Conservation (phyloP, 202 grass and related monocot genomes). For the Carex arenaria region DNA sequence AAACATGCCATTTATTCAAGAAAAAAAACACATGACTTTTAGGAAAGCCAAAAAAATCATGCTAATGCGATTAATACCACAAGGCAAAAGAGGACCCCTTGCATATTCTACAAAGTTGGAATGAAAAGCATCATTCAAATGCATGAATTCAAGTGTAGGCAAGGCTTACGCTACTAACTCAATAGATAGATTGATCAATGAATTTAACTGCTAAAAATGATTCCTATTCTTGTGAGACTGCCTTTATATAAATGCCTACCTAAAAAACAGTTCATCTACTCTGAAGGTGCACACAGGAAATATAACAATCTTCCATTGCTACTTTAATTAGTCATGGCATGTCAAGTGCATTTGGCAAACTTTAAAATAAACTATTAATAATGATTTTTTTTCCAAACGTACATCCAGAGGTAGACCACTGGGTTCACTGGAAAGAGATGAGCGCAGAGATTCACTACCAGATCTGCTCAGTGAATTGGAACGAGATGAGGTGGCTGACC, state of each 20-base stretch:
- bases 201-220: neutral
- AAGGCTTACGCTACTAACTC: neutral
- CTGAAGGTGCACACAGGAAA: neutral
- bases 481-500: conserved; percentile 46
- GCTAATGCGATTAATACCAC: neutral
- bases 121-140: neutral
- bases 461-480: conserved; percentile 63
- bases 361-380: neutral
- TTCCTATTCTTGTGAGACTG: neutral
- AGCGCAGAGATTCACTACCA: conserved; percentile 44
- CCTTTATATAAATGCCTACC: neutral
- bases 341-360: neutral
- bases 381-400: conserved; percentile 35
- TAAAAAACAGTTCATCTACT: neutral
- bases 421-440: conserved; percentile 75
- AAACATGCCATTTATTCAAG: neutral
- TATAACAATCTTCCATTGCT: neutral
- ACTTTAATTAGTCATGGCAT: neutral
- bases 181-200: neutral
- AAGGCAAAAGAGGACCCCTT: neutral
- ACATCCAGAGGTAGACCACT: conserved; percentile 91
- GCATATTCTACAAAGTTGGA: neutral
- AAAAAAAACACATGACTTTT: neutral
- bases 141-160: neutral
- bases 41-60: neutral